Evolutionary conservation across 495 filamentous ascomycete genomes (phyloP).

Genomic region (Penicillium ucsense): DNA sequence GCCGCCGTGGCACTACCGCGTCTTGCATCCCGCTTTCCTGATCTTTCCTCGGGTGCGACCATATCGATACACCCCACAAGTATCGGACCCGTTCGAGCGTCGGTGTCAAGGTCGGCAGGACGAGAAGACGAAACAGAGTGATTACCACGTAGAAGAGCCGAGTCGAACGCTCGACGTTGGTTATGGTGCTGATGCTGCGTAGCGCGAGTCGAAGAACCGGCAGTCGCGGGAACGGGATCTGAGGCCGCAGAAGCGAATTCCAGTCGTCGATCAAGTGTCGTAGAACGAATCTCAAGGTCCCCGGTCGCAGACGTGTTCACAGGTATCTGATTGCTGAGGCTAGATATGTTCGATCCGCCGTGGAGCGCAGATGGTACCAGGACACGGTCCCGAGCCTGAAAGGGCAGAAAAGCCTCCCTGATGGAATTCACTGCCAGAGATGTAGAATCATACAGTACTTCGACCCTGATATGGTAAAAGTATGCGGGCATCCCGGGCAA

Average conservation of each 20-base stretch:
- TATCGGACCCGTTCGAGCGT: constrained; percentile 57
- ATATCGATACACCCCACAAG: constrained; percentile 62
- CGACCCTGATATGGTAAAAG: constrained; percentile 85
- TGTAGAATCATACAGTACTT: constrained; percentile 51
- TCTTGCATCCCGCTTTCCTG: constrained; percentile 7
- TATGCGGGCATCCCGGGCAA: constrained; percentile 63
- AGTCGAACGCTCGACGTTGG: too few species aligned
- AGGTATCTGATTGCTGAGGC: too few species aligned
- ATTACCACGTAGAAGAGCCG: too few species aligned
- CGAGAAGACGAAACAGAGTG: neutral
- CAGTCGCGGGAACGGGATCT: too few species aligned
- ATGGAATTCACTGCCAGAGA: constrained; percentile 24
- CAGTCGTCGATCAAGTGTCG: neutral
- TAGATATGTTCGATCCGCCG: too few species aligned
- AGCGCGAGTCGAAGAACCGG: neutral
- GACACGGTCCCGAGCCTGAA: constrained; percentile 21
- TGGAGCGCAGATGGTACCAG: too few species aligned
- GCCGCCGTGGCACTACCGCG: constrained; percentile 1
- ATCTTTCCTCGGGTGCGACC: constrained; percentile 26
- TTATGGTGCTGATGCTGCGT: neutral
- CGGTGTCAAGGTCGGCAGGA: constrained; percentile 20
- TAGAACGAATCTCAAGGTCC: too few species aligned
- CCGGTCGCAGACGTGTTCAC: neutral
- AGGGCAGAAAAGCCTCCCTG: constrained; percentile 34
- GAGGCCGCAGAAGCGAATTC: neutral